Evolutionary conservation across 345 rosid species (phyloP).

Genomic region (Heritiera fomes): DNA sequence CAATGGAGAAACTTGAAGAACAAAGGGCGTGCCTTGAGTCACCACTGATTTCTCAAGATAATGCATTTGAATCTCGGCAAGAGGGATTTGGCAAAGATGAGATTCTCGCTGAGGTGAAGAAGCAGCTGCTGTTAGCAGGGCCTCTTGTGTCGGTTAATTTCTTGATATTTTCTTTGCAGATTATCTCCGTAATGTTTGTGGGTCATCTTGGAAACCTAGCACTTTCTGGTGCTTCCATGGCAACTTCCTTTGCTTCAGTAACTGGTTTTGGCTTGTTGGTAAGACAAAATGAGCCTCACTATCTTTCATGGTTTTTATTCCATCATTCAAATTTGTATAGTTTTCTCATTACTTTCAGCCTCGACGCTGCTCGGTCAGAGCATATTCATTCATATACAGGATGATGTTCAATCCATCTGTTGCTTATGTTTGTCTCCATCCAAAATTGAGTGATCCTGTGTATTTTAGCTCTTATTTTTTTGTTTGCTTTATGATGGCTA

Average conservation of each 20-base stretch:
- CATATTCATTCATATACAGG: too few species aligned
- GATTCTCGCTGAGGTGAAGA: conserved; percentile 22
- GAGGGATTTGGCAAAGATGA: not conserved
- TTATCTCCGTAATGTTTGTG: conserved; percentile 35
- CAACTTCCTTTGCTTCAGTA: conserved; percentile 48
- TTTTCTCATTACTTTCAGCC: too few species aligned
- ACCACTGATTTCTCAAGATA: conserved; percentile 15
- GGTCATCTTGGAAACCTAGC: conserved; percentile 29
- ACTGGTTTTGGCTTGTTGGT: conserved; percentile 51
- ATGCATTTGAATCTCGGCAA: not conserved
- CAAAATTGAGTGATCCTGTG: too few species aligned
- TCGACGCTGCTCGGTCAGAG: too few species aligned
- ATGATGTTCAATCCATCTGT: too few species aligned
- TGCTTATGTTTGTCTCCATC: too few species aligned
- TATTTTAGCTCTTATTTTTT: too few species aligned
- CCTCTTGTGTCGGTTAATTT: conserved; percentile 25
- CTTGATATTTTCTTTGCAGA: conserved; percentile 21
- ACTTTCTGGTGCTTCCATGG: conserved; percentile 46
- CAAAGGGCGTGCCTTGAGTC: conserved; percentile 10
- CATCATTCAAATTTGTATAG: too few species aligned
- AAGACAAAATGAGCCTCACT: not conserved
- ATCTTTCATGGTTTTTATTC: too few species aligned
- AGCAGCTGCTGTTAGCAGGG: conserved; percentile 20
- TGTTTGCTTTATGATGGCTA: not conserved
- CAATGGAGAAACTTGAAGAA: conserved; percentile 20